phyloP scores from a whole-genome alignment of 257 asterid genomes.

The Buddleja alternifolia region DNA sequence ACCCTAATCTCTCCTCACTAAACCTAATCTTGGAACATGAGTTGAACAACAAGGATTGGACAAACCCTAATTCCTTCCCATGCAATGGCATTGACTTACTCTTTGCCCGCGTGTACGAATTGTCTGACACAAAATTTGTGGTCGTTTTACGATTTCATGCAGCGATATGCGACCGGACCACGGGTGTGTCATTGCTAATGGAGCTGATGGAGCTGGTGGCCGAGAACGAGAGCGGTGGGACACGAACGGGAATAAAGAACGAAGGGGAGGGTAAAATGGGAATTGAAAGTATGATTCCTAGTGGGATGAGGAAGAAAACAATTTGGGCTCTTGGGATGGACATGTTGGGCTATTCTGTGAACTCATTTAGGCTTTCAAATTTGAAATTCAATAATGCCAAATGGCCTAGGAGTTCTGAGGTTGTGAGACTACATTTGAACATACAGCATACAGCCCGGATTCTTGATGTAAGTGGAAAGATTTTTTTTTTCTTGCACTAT shows the following conservation, averaged over 20 bases:
- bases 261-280: slow-evolving; percentile 51
- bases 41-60: slow-evolving; percentile 52
- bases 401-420: slow-evolving; percentile 53
- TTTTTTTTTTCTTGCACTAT: too few relatives aligned
- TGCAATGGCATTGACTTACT: slow-evolving; percentile 46
- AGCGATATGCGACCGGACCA: slow-evolving; percentile 69
- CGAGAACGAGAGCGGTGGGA: slow-evolving; percentile 15
- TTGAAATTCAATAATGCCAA: slow-evolving; percentile 46
- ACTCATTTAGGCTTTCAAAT: slow-evolving; percentile 54
- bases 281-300: slow-evolving; percentile 57
- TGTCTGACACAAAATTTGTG: slow-evolving; percentile 36
- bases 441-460: slow-evolving; percentile 43
- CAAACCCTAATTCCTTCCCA: slow-evolving; percentile 48
- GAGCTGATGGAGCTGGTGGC: slow-evolving; percentile 59
- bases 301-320: slow-evolving; percentile 54
- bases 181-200: slow-evolving; percentile 62
- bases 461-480: slow-evolving; percentile 45
- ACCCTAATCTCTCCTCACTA: slow-evolving; percentile 31
- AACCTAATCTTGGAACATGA: slow-evolving; percentile 62
- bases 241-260: slow-evolving; percentile 16
- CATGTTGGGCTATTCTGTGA: slow-evolving; percentile 66
- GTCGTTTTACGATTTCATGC: slow-evolving; percentile 58
- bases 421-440: slow-evolving; percentile 55
- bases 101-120: slow-evolving; percentile 38
- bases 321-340: slow-evolving; percentile 73